Percentiles rank a stretch among this genome's conserved stretches.
These are phyloP conservation scores for Fusarium beomiforme DNA, from an alignment of 2,329 filamentous ascomycete genomes.

Conservation along the genomic window DNA sequence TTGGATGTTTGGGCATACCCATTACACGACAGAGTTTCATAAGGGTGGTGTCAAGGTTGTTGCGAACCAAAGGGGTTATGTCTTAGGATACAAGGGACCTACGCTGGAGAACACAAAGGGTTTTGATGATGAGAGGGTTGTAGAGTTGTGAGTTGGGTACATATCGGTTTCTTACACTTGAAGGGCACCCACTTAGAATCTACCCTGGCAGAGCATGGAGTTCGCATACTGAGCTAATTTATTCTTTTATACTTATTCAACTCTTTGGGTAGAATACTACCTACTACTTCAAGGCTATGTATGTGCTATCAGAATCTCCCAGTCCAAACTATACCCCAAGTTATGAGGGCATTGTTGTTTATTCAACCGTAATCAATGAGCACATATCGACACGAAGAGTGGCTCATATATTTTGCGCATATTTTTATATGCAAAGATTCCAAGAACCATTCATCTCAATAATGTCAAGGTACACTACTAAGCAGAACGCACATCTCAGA, in stretches of 20 bases:
- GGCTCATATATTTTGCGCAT: too few species aligned
- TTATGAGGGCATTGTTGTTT: neutral
- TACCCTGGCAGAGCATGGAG: neutral
- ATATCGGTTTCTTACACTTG: neutral
- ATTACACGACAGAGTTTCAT: slow-evolving; percentile 53
- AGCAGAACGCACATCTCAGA: neutral
- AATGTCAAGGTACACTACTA: neutral
- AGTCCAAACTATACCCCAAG: neutral
- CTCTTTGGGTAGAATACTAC: too few species aligned
- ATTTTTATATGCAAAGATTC: neutral
- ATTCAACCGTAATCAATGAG: neutral
- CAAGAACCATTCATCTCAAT: neutral
- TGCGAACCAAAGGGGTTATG: slow-evolving; percentile 58
- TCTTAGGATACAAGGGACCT: slow-evolving; percentile 42
- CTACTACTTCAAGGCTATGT: neutral
- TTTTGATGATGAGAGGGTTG: slow-evolving; percentile 37
- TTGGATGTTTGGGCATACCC: slow-evolving; percentile 62
- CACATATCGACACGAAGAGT: too few species aligned
- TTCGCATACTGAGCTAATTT: neutral
- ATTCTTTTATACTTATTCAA: neutral
- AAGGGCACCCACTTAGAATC: neutral
- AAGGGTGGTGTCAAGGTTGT: slow-evolving; percentile 51
- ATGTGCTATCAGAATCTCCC: neutral
- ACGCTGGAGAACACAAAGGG: slow-evolving; percentile 38
- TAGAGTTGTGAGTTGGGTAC: slow-evolving; percentile 28